Percentiles rank a stretch among this genome's conserved stretches.
Evolutionary conservation across 169 alveolate species (phyloP).

Genomic region (Eimeria sp.): DNA sequence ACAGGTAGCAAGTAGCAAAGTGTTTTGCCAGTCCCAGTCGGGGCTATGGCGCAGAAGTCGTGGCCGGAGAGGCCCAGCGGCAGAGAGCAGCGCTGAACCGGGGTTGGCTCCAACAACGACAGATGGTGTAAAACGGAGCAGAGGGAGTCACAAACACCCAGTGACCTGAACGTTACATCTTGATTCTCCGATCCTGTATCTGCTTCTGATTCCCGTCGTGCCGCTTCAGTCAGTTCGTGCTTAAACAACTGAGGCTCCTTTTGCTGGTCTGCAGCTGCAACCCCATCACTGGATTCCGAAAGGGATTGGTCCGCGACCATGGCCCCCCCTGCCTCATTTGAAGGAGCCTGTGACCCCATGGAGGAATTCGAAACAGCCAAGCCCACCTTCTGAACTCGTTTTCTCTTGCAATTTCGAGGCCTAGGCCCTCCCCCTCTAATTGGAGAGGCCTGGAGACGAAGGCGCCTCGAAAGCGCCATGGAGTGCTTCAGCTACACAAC

Average conservation of each 20-base stretch:
- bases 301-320: not conserved
- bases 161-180: conserved; percentile 61
- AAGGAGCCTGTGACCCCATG: not conserved
- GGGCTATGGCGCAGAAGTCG: conserved; percentile 99
- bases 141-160: conserved; percentile 75
- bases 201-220: not conserved
- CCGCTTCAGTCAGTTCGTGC: not conserved
- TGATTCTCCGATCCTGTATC: not conserved
- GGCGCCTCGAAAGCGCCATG: conserved; percentile 56
- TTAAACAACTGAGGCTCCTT: not conserved
- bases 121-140: conserved; percentile 67
- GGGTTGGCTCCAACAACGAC: conserved; percentile 80
- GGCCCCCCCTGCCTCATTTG: not conserved
- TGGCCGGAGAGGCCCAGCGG: conserved; percentile 96
- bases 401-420: not conserved
- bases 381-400: not conserved
- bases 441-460: not conserved
- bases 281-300: not conserved
- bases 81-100: conserved; percentile 95
- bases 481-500: not conserved
- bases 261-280: not conserved
- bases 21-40: conserved; percentile 98
- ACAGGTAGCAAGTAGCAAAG: conserved; percentile 97
- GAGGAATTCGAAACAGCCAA: not conserved
- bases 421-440: not conserved